Evolutionary conservation across 768 basidiomycete genomes (phyloP).

Genomic region (Phaffia tasmanica): DNA sequence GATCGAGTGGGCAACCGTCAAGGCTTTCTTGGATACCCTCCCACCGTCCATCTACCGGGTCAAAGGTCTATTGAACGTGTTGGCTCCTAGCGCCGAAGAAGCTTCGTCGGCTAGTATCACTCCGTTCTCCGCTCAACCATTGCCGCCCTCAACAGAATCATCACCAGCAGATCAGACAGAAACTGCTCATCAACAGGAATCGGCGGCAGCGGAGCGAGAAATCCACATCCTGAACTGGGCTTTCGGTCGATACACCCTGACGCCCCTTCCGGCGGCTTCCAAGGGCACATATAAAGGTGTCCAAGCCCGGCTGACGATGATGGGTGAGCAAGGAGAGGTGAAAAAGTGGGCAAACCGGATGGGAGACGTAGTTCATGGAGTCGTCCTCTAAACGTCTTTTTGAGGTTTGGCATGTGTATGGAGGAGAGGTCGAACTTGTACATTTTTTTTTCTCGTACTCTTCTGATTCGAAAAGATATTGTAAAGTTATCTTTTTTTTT

Average conservation of each 20-base stretch:
- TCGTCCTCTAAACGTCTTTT: neutral
- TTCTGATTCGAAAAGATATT: neutral
- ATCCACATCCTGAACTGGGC: conserved; percentile 73
- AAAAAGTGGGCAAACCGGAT: conserved; percentile 50
- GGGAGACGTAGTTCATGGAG: conserved; percentile 37
- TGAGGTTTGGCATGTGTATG: neutral
- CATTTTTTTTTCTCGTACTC: neutral
- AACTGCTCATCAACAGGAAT: neutral
- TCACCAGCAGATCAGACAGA: neutral
- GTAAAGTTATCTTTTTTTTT: neutral
- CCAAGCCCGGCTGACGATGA: conserved; percentile 60
- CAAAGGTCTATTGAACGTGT: conserved; percentile 55
- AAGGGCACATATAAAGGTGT: conserved; percentile 32
- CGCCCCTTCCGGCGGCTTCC: conserved; percentile 1
- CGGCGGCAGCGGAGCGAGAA: neutral
- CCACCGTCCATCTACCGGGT: conserved; percentile 66
- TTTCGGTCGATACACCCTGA: conserved; percentile 56
- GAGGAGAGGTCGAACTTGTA: neutral
- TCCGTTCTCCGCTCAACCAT: conserved; percentile 31
- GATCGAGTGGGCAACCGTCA: conserved; percentile 36
- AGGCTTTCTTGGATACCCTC: conserved; percentile 45
- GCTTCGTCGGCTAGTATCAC: conserved; percentile 29
- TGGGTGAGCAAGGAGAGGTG: conserved; percentile 82
- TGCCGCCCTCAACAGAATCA: neutral
- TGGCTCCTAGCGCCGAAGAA: conserved; percentile 43